A percentile compares a stretch with the other conserved stretches of the same genome.
phyloP scores from a whole-genome alignment of 1,284 basidiomycete genomes.

The Cryptococcus amylolentus region DNA sequence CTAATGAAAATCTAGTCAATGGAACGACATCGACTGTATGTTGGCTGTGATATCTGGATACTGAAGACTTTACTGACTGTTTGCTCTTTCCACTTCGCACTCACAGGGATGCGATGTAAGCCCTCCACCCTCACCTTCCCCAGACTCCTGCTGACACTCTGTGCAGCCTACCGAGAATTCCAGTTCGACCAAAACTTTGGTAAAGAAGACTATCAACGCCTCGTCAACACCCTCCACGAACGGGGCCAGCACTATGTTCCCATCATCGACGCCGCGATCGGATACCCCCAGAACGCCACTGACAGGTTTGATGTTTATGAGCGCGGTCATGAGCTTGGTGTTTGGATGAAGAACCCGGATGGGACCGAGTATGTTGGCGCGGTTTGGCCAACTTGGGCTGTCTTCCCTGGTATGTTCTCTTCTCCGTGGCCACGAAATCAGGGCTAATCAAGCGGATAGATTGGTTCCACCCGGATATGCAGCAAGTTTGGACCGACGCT shows the following conservation, averaged over 20 bases:
- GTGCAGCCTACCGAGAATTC: conserved; percentile 24
- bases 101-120: conserved; percentile 55
- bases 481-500: conserved; percentile 59
- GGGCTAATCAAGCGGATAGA: conserved; percentile 44
- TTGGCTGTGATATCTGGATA: not conserved
- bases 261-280: conserved; percentile 37
- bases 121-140: not conserved
- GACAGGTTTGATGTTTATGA: conserved; percentile 59
- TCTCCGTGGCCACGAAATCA: too few species aligned
- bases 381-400: conserved; percentile 55
- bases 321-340: conserved; percentile 56
- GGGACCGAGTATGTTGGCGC: conserved; percentile 61
- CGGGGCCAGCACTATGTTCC: conserved; percentile 54
- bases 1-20: conserved; percentile 11
- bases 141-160: not conserved
- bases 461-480: conserved; percentile 62
- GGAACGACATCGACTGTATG: conserved; percentile 53
- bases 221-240: conserved; percentile 60
- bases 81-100: not conserved
- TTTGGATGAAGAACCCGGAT: conserved; percentile 63
- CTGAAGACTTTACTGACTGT: not conserved
- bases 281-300: conserved; percentile 16
- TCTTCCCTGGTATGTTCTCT: conserved; percentile 49
- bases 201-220: conserved; percentile 54
- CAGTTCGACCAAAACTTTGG: conserved; percentile 26